These are phyloP conservation scores for Aristolochia contorta DNA, from an alignment of 164 flowering plant species.

Conservation along the genomic window DNA sequence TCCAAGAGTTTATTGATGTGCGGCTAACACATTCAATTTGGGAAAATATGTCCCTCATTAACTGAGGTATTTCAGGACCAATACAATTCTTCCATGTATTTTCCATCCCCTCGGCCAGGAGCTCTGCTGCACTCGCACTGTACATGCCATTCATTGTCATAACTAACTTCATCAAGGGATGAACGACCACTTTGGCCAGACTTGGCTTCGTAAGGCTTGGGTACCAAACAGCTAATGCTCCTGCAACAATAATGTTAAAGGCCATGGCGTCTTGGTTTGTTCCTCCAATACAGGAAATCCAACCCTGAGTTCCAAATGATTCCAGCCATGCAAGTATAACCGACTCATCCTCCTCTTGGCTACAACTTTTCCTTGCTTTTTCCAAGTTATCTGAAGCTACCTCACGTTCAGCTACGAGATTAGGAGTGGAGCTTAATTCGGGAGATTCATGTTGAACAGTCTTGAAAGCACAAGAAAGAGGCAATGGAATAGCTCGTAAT, in stretches of 20 bases:
- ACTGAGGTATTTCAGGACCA: conserved; percentile 64
- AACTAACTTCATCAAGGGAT: conserved; percentile 74
- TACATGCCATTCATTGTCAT: conserved; percentile 91
- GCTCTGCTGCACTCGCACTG: conserved; percentile 91
- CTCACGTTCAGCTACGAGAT: conserved; percentile 13
- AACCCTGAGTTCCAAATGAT: conserved; percentile 86
- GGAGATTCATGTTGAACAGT: conserved; percentile 18
- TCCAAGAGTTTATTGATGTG: conserved; percentile 30
- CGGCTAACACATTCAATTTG: conserved; percentile 87
- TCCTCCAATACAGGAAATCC: conserved; percentile 96
- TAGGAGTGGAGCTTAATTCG: conserved; percentile 14
- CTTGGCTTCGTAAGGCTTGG: conserved; percentile 78
- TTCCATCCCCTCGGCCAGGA: conserved; percentile 96
- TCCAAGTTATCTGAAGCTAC: neutral
- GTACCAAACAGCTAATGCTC: conserved; percentile 91
- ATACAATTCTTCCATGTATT: conserved; percentile 79
- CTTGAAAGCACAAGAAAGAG: conserved; percentile 35
- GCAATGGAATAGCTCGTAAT: conserved; percentile 82
- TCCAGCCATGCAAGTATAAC: conserved; percentile 68
- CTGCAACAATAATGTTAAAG: conserved; percentile 90
- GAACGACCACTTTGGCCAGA: conserved; percentile 58
- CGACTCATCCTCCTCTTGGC: conserved; percentile 31
- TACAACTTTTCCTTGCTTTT: neutral
- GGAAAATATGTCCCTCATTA: conserved; percentile 79
- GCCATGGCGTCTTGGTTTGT: conserved; percentile 97